These are phyloP conservation scores for Trichoderma sp. DNA, from an alignment of 2,329 filamentous ascomycete genomes.

Conservation along the genomic window DNA sequence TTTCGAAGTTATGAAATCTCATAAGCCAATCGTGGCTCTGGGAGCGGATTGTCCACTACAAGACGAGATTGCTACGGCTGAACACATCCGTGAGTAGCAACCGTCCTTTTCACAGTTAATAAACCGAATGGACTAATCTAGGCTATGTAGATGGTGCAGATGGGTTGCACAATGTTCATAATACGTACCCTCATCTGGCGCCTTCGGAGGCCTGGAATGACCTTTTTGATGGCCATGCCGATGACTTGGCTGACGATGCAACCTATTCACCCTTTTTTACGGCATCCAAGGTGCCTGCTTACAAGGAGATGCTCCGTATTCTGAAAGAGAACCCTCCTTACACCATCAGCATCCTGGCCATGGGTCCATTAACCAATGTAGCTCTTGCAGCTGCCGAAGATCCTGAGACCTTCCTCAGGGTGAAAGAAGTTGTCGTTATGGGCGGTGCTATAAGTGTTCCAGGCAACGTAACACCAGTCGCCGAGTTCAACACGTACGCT, in stretches of 20 bases:
- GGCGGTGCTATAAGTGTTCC: background rate
- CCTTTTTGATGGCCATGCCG: background rate
- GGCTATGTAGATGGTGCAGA: background rate
- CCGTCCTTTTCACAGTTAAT: background rate
- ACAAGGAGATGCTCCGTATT: background rate
- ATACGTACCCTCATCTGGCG: background rate
- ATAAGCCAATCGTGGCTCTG: background rate
- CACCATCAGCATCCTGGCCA: background rate
- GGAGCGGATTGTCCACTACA: background rate
- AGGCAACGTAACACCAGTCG: background rate
- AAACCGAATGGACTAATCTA: background rate
- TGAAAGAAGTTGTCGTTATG: background rate
- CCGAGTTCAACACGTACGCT: background rate
- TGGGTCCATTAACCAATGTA: background rate
- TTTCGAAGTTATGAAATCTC: background rate
- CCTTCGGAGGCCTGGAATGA: background rate
- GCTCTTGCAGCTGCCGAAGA: background rate
- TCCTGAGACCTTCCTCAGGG: background rate
- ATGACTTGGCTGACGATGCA: rapidly evolving
- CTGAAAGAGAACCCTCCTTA: background rate
- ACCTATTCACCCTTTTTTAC: background rate
- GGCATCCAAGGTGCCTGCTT: background rate
- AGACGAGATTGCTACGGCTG: background rate
- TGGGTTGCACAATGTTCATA: background rate
- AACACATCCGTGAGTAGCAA: background rate